Base-by-base conservation (phyloP, 2,329 filamentous ascomycete genomes). In the Colletotrichum somersetense region DNA sequence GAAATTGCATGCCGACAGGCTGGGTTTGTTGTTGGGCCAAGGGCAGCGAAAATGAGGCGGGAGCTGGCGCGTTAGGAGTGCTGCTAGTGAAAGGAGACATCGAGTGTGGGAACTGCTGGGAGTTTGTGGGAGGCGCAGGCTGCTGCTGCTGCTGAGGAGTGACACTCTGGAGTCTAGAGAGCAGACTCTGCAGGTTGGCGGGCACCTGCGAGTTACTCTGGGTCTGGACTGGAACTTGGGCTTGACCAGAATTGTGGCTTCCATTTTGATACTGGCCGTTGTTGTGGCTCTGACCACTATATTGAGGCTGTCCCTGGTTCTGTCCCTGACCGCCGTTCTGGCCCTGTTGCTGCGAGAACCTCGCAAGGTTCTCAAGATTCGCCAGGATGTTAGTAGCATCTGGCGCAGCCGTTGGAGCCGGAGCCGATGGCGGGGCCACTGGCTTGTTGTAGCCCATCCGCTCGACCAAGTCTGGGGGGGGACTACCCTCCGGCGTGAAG, bases 401-500 rank as follows among this genome's bases (percentile, higher is more conserved):
- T 55, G 85, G 86, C 68, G 86, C 81, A 74, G 78, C 80, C 71
- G 82, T 78, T 59, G 78, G 78, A 63, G 79, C 76, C 10, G 80
- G 78, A 33, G 86, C 83, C 66, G 83, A 75, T 52, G 77, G 78
- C 66, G 78, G 77, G 73, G 75, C 79, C 76, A 73, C 75, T 57
- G 61, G 33, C 48, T 71, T 55, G 55, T 67, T 77, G 74, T 63
- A 73, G 68, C 76, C 79, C 40, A 85, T 77, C 58, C 80, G 84
- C 75, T 80, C 85, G 76, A 85, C 77, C 67, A 83, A 75, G 75
- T 81, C 83, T 33, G 85, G 77, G 42, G 88, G 89, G 55, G 89
- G 89, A 78, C 88, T 91, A 75, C 90, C 90, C 23, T 87, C 88
- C 46, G 93, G 93, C 35, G 93, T 95, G 48, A 92, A 95, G 23